Conservation (phyloP, 305 asterid species). For the Fraxinus xanthoxyloides region DNA sequence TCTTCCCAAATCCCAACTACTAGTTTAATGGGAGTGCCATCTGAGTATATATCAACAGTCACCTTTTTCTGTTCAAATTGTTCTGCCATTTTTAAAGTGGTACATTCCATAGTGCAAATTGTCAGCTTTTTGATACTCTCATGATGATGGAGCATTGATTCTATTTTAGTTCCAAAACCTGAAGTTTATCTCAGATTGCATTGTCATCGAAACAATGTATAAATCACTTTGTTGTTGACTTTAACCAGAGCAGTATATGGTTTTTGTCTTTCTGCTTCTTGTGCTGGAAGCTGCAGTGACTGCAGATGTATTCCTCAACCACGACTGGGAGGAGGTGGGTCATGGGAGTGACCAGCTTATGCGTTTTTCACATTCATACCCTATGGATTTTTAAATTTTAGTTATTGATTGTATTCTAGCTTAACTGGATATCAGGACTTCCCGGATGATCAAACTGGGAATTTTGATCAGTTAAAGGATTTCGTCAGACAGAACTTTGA, state of each 20-base stretch:
- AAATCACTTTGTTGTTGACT: constrained; percentile 31
- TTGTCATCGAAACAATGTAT: not conserved
- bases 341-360: not conserved
- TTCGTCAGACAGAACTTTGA: constrained; percentile 70
- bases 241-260: constrained; percentile 69
- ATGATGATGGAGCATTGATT: not conserved
- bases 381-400: not conserved
- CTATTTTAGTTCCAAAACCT: not conserved
- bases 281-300: constrained; percentile 78
- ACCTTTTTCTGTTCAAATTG: not conserved
- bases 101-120: not conserved
- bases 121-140: not conserved
- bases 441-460: constrained; percentile 75
- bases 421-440: constrained; percentile 61
- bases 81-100: not conserved
- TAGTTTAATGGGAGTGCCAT: not conserved
- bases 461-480: constrained; percentile 57
- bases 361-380: not conserved
- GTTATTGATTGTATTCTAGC: not conserved
- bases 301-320: constrained; percentile 73
- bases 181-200: not conserved
- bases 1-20: not conserved
- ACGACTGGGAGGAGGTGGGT: constrained; percentile 79
- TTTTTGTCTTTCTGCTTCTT: constrained; percentile 58
- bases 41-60: not conserved